Conservation (phyloP, 306 rosid genomes). For the Senna siamea region DNA sequence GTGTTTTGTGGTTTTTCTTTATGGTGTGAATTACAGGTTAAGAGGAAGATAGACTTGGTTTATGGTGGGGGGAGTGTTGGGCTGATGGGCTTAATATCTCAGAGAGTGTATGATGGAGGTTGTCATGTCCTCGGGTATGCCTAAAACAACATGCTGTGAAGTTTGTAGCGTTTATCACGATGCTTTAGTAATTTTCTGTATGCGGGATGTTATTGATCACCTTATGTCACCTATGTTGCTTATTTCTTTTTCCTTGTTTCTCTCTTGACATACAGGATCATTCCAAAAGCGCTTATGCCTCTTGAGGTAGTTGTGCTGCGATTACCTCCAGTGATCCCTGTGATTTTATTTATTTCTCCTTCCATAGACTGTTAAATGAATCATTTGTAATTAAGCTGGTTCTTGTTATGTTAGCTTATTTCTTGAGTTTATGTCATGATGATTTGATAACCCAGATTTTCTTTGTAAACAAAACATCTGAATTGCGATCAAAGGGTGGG, state of each 20-base stretch:
- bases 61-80: constrained; percentile 94
- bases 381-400: constrained; percentile 4
- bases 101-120: constrained; percentile 75
- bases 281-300: constrained; percentile 89
- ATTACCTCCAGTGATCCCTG: constrained; percentile 8
- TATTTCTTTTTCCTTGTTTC: neutral
- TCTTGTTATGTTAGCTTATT: constrained; percentile 25
- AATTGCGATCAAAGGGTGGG: neutral
- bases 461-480: constrained; percentile 12
- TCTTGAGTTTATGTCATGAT: constrained; percentile 10
- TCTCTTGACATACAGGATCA: constrained; percentile 62
- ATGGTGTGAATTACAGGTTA: constrained; percentile 65
- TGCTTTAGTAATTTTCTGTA: too few species aligned
- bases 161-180: neutral
- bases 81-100: constrained; percentile 84
- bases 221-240: constrained; percentile 19
- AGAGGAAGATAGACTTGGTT: constrained; percentile 78
- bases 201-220: constrained; percentile 28
- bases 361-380: neutral
- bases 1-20: too few species aligned
- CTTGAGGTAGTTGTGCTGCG: constrained; percentile 64
- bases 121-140: constrained; percentile 86
- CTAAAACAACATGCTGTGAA: constrained; percentile 12
- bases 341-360: neutral
- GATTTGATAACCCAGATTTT: constrained; percentile 2